Evolutionary conservation across 805 yeast genomes (phyloP).

Genomic region (Candida oleophila): DNA sequence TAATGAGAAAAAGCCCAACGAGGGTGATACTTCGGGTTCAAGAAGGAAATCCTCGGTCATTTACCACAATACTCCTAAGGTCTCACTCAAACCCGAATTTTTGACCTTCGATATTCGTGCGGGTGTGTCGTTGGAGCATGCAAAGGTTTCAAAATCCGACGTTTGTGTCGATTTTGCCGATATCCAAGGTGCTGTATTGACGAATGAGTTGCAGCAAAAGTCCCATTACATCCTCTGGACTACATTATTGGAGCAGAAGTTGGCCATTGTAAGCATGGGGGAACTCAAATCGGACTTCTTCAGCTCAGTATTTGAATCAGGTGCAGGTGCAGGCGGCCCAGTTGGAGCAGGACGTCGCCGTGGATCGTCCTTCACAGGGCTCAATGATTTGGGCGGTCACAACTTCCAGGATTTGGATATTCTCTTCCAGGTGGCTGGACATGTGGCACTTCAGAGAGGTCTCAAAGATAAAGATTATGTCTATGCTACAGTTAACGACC

Average conservation of each 20-base stretch:
- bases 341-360: slow-evolving; percentile 18
- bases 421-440: slow-evolving; percentile 28
- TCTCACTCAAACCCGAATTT: slow-evolving; percentile 31
- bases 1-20: slow-evolving; percentile 10
- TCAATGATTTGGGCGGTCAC: slow-evolving; percentile 40
- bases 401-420: slow-evolving; percentile 41
- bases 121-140: not conserved
- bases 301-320: slow-evolving; percentile 15
- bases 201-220: slow-evolving; percentile 37
- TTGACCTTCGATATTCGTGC: slow-evolving; percentile 6
- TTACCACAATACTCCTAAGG: slow-evolving; percentile 24
- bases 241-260: slow-evolving; percentile 15
- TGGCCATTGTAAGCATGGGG: slow-evolving; percentile 31
- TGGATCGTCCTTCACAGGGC: slow-evolving; percentile 36
- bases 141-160: slow-evolving; percentile 6
- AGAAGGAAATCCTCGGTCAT: slow-evolving; percentile 26
- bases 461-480: slow-evolving; percentile 11
- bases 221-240: slow-evolving; percentile 36
- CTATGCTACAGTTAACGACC: slow-evolving; percentile 29
- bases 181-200: slow-evolving; percentile 37
- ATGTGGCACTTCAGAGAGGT: slow-evolving; percentile 22
- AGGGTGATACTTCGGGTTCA: not conserved
- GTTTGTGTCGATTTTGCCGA: slow-evolving; percentile 15
- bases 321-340: slow-evolving; percentile 12
- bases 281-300: slow-evolving; percentile 29